Evolutionary conservation across 2,329 filamentous ascomycete species (phyloP), one percentile per base, ranked within the genome.

Genomic region (Colletotrichum sp.): DNA sequence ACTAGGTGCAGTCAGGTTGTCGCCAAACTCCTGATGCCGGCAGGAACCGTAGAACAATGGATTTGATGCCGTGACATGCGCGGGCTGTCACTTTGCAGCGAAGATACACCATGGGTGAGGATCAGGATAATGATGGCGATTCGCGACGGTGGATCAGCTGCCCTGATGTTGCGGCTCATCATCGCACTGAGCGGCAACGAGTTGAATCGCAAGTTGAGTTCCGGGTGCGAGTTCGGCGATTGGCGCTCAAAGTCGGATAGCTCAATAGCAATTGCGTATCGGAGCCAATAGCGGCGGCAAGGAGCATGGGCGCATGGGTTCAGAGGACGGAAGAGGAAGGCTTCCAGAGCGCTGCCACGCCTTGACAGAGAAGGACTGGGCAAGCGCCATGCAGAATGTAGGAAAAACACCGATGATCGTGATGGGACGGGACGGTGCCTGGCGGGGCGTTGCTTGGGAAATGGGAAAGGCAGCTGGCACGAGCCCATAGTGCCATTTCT

Each of bases 311-410:
- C 29, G 49, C 52, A 44, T 34, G 49, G 34, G 34, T 19, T 49
- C 44, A 19, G 55, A 62, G 25, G 49, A 71, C 71, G 19, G 65
- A 69, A 69, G 57, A 64, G 67, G 72, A 74, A 74, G 32, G 66
- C 67, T 74, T 74, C 72, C 59, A 66, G 72, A 75, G 59, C 32
- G 67, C 67, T 70, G 39, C 44, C 59, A 57, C 16, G 44, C 36
- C 30, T 34, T 16, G 15, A 19, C 52, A 70, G 25, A 64, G 39
- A 19, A 63, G n/a, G 13, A n/a, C n/a, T 16, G n/a, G 22, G 66
- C 63, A 69, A 36, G 52, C 49, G 49, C 49, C 22, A 69, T 36
- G 30, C 29, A n/a, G 29, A 19, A 22, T 19, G 12, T 16, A 49
- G 25, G 63, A 66, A 66, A 30, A 52, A 15, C 27, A 32, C 63